Base-by-base conservation (phyloP, 2,329 filamentous ascomycete genomes). In the Calonectria multiphialidica region DNA sequence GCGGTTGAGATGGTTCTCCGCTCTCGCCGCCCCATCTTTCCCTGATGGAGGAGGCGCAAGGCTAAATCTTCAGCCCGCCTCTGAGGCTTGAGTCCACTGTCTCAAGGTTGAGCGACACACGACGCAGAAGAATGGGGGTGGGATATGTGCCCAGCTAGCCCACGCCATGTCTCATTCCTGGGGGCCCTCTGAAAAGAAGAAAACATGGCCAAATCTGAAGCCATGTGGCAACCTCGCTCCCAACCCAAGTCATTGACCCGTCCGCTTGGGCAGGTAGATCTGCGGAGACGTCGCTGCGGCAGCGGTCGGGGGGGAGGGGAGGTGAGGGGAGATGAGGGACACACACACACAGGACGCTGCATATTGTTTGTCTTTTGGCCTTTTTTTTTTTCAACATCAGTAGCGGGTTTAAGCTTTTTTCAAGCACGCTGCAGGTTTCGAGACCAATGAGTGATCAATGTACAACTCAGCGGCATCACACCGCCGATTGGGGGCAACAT, bases 1-100 rank as follows among this genome's bases (percentile, higher is more conserved):
- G 40, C 68, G 53, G 49, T 44, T 30, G 74, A 65, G 72, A 65
- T 71, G 40, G 28, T 35, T 47, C 53, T 42, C 53, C 61, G 67
- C 65, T 64, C 66, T 30, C 69, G 64, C 69, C 55, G 53, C 50
- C 42, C 53, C 57, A 35, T 44, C 72, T 44, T 49, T 70, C 33
- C 33, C 45, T 45, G 53, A 61, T 42, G n/a, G 61, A 72, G 44
- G 68, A 75, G 63, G 71, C 61, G 63, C 55, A 70, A 75, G 66
- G 63, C 75, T 75, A 69, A 76, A 67, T 70, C 65, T 73, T 73
- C 45, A 72, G 68, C 66, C 68, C 47, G 55, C 63, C 42, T 72
- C 61, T 40, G 37, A 69, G 66, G 68, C 71, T 73, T 71, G 63
- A 70, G 57, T 57, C 63, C 72, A 66, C 66, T 67, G 69, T 74